Evolutionary conservation across 1,284 basidiomycete species (phyloP), one percentile per base, ranked within the genome.

Genomic region (Ceratobasidium sp.): DNA sequence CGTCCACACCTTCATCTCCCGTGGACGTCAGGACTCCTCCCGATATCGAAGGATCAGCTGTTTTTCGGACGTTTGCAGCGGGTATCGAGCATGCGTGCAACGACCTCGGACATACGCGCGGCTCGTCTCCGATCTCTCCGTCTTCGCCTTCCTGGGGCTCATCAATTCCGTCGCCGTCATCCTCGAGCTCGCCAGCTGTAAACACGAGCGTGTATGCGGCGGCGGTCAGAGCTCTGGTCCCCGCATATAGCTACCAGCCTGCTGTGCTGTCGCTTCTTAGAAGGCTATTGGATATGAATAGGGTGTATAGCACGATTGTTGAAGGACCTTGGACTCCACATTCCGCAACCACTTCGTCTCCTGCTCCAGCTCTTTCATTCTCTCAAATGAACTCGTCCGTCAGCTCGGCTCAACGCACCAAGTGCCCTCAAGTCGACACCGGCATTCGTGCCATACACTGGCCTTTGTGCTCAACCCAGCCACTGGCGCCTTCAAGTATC

Each of bases 231-330:
- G 43, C 69, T 25, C 69, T 57, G n/a, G n/a, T n/a, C 22, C 69
- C 69, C 34, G 69, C 69, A 62, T 62, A 73, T 32, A 62, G 56
- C 52, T 62, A 73, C 32, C 69, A 62, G 29, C 69, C 69, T n/a
- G 43, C 22, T 29, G 69, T 57, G 40, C 69, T 44, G 13, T 73
- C 69, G 3, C 69, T 57, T 6, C 69, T 73, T 57, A 73, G 69
- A 51, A 25, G 32, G 37, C 69, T 62, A 25, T 6, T 73, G 15
- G 44, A 32, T 17, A 15, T 51, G 22, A 56, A 8, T 51, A 22
- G 51, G 17, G 25, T 69, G 19, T 32, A 59, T 13, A 46, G 49
- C 17, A 69, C 67, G 2, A 69, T 69, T n/a, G 11, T n/a, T 15
- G 67, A 69, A 34, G 67, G 56, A n/a, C 67, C 67, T 43, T 19